A percentile compares a stretch with the other conserved stretches of the same genome.
Conservation (phyloP, 345 rosid genomes). For the Moricandia moricandioides region DNA sequence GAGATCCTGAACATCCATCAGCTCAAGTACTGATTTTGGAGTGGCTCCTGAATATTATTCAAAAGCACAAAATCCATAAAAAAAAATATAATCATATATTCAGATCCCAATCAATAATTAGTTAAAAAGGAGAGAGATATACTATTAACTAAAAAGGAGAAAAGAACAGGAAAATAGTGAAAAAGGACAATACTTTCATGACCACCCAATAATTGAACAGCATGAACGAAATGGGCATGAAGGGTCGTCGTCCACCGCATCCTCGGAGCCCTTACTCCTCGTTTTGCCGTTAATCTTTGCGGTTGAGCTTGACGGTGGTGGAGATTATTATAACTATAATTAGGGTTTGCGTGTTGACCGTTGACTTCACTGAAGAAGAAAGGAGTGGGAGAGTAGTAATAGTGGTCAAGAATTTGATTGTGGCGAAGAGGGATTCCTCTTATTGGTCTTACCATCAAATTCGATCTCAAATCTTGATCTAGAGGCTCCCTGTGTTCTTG, state of each 20-base stretch:
- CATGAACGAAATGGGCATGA: constrained; percentile 97
- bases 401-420: constrained; percentile 40
- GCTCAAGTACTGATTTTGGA: constrained; percentile 97
- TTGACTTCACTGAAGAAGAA: constrained; percentile 31
- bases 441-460: constrained; percentile 61
- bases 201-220: constrained; percentile 97
- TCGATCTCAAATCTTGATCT: constrained; percentile 62
- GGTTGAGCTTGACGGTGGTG: constrained; percentile 36
- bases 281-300: constrained; percentile 48
- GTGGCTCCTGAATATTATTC: constrained; percentile 66
- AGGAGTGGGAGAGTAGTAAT: constrained; percentile 34
- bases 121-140: background rate
- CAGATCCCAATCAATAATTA: constrained; percentile 1
- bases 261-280: constrained; percentile 78
- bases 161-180: constrained; percentile 1
- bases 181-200: constrained; percentile 75
- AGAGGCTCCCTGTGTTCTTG: constrained; percentile 15
- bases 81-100: background rate
- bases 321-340: constrained; percentile 13
- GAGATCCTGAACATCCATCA: constrained; percentile 99
- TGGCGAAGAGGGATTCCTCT: constrained; percentile 85
- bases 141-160: background rate
- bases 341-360: constrained; percentile 38
- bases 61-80: constrained; percentile 17
- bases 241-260: constrained; percentile 98